Evolutionary conservation across 176 grass and related monocot genomes (phyloP).

Genomic region (Tillandsia leiboldiana): DNA sequence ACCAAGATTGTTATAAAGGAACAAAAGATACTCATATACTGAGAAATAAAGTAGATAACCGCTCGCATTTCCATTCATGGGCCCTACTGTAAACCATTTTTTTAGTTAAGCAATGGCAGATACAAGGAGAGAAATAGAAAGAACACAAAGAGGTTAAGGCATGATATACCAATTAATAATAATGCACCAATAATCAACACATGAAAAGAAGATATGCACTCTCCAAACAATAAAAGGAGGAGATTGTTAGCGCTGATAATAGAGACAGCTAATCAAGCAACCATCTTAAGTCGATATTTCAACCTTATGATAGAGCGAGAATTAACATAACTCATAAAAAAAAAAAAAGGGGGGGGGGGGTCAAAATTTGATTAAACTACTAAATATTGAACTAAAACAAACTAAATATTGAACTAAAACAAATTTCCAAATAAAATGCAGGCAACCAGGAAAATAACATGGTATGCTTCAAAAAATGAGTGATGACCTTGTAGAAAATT

Average conservation of each 20-base stretch:
- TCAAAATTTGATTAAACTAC: not conserved
- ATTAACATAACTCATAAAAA: not conserved
- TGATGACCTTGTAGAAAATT: conserved; percentile 36
- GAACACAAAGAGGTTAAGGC: too few relatives aligned
- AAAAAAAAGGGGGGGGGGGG: not conserved
- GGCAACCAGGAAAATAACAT: conserved; percentile 2
- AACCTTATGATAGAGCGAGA: too few relatives aligned
- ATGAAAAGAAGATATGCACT: too few relatives aligned
- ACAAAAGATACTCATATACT: not conserved
- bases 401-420: not conserved
- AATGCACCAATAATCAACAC: too few relatives aligned
- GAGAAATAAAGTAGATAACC: not conserved
- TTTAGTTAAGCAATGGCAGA: too few relatives aligned
- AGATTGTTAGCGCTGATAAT: too few relatives aligned
- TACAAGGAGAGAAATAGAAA: too few relatives aligned
- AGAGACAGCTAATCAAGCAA: too few relatives aligned
- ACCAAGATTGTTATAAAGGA: not conserved
- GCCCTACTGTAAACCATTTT: too few relatives aligned
- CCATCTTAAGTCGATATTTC: too few relatives aligned
- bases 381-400: not conserved
- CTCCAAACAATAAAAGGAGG: too few relatives aligned
- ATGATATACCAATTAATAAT: too few relatives aligned
- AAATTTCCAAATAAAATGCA: conserved; percentile 1
- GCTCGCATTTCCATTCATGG: not conserved
- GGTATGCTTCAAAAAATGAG: not conserved